These are phyloP conservation scores for Lepraria neglecta DNA, from an alignment of 495 filamentous ascomycete species.

Conservation along the genomic window DNA sequence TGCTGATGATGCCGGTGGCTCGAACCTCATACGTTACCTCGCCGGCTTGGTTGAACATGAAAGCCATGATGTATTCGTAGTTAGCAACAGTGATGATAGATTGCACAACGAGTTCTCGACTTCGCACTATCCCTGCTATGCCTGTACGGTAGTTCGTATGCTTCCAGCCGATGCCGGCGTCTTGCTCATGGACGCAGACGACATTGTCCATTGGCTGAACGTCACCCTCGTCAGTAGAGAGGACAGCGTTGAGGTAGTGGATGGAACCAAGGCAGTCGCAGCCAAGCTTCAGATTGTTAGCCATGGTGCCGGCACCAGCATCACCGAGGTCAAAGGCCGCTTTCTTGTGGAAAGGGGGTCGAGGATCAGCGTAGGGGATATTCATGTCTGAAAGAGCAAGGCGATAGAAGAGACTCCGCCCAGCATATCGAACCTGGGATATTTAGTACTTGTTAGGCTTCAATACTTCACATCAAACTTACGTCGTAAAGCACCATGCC, in stretches of 20 bases:
- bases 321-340: conserved; percentile 67
- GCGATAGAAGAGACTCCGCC: conserved; percentile 61
- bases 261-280: conserved; percentile 65
- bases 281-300: conserved; percentile 61
- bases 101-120: conserved; percentile 59
- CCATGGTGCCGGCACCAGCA: conserved; percentile 56
- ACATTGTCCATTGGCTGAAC: conserved; percentile 51
- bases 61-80: conserved; percentile 81
- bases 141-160: conserved; percentile 62
- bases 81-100: conserved; percentile 74
- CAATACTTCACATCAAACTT: background rate
- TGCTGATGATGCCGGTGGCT: conserved; percentile 81
- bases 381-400: conserved; percentile 70
- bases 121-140: conserved; percentile 53
- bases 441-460: conserved; percentile 13
- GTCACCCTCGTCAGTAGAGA: conserved; percentile 51
- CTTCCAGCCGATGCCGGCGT: conserved; percentile 59
- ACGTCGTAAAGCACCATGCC: conserved; percentile 56
- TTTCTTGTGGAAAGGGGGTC: conserved; percentile 60
- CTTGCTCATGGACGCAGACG: conserved; percentile 63
- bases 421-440: conserved; percentile 54
- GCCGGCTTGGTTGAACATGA: conserved; percentile 78
- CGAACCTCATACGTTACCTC: conserved; percentile 74
- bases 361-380: conserved; percentile 59
- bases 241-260: conserved; percentile 55